A percentile compares a stretch with the other conserved stretches of the same genome.
Conservation (phyloP, 371 early-diverging fungal species). For the Mucor sp. region DNA sequence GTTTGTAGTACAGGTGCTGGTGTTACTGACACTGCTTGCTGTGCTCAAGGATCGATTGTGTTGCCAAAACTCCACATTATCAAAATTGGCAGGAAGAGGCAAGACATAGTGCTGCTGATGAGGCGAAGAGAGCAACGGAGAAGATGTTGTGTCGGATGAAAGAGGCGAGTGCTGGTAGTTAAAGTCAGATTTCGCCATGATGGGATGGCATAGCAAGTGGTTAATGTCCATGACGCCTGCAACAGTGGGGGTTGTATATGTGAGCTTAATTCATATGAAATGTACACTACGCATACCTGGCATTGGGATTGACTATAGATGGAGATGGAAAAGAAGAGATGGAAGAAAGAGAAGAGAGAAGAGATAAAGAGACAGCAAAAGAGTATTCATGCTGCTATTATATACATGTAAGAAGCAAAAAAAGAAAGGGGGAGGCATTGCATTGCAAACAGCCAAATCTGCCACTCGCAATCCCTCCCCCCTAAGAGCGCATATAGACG, state of each 20-base stretch:
- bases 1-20: neutral
- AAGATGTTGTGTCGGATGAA: neutral
- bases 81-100: neutral
- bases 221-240: slow-evolving; percentile 39
- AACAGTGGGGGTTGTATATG: neutral
- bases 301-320: neutral
- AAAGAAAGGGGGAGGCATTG: slow-evolving; percentile 3
- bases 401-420: slow-evolving; percentile 2
- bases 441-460: neutral
- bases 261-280: neutral
- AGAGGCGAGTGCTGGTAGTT: neutral
- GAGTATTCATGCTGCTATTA: neutral
- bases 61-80: slow-evolving; percentile 13
- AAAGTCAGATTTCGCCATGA: neutral
- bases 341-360: neutral
- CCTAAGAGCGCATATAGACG: neutral
- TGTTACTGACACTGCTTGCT: slow-evolving; percentile 1
- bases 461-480: neutral
- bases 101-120: neutral
- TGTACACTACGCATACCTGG: neutral
- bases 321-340: neutral
- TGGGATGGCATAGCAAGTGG: slow-evolving; percentile 33
- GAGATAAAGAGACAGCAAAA: neutral
- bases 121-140: neutral
- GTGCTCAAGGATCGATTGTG: slow-evolving; percentile 12